Percentiles rank a stretch among this genome's conserved stretches.
phyloP scores from a whole-genome alignment of 129 eudicot species.

The Saussurea involucrata region DNA sequence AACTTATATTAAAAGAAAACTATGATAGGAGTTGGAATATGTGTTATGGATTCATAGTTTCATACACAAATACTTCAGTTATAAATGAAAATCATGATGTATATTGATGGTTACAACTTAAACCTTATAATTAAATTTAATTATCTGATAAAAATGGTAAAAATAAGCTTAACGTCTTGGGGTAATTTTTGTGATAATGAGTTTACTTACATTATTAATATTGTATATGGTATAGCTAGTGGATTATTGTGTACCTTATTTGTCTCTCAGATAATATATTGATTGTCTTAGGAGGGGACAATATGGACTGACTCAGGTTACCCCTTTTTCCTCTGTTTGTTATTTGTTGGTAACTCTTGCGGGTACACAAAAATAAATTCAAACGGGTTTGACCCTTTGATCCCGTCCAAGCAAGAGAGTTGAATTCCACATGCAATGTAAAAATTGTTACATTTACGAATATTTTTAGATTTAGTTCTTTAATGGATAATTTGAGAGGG shows the following conservation, averaged over 20 bases:
- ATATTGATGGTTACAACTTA: background rate
- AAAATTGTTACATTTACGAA: background rate
- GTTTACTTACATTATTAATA: background rate
- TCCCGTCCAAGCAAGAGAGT: background rate
- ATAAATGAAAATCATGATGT: background rate
- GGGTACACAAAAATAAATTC: background rate
- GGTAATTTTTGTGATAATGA: background rate
- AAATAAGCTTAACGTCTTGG: background rate
- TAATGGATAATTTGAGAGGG: background rate
- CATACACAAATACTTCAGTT: background rate
- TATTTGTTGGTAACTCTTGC: background rate
- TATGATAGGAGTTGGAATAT: background rate
- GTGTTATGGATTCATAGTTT: background rate
- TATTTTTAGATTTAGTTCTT: background rate
- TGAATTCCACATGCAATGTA: background rate
- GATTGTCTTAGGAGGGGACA: background rate
- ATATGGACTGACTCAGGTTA: background rate
- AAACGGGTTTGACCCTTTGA: background rate
- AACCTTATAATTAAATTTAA: no score
- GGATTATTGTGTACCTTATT: background rate
- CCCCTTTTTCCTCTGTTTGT: background rate
- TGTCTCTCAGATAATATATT: background rate
- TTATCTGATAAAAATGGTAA: no score
- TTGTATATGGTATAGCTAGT: no score
- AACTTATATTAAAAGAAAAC: background rate